Evolutionary conservation across 257 asterid genomes (phyloP).

Genomic region (Osmanthus fragrans): DNA sequence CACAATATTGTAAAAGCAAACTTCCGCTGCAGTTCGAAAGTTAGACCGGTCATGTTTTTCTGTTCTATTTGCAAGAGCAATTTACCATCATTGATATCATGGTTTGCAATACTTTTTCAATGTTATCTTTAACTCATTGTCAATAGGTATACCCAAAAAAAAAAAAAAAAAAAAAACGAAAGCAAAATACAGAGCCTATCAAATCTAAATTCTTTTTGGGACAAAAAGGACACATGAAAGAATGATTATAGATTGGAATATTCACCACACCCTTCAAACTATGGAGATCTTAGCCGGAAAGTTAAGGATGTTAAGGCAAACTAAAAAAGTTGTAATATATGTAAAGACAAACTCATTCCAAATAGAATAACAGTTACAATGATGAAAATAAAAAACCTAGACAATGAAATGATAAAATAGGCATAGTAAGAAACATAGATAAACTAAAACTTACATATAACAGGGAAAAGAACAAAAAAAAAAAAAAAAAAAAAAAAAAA

Average conservation of each 20-base stretch:
- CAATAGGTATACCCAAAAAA: not conserved
- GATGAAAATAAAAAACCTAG: not conserved
- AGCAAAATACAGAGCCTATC: no score
- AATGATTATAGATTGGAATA: not conserved
- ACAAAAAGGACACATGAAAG: no score
- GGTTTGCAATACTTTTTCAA: not conserved
- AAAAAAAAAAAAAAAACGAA: no score
- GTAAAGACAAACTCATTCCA: no score
- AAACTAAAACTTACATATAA: not conserved
- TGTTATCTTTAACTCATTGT: no score
- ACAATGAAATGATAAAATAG: not conserved
- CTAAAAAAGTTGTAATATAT: no score
- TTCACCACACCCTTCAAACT: not conserved
- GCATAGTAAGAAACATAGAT: not conserved
- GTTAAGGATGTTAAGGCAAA: not conserved
- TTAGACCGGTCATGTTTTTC: not conserved
- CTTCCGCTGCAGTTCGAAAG: not conserved
- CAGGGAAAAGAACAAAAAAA: no score
- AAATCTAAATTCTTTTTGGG: no score
- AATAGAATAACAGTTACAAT: no score
- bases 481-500: no score
- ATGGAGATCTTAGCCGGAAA: not conserved
- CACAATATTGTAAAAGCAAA: not conserved
- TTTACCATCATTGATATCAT: not conserved
- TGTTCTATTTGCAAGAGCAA: not conserved